Evolutionary conservation across 805 yeast genomes (phyloP).

Genomic region (Saccharomyces kudriavzevii): DNA sequence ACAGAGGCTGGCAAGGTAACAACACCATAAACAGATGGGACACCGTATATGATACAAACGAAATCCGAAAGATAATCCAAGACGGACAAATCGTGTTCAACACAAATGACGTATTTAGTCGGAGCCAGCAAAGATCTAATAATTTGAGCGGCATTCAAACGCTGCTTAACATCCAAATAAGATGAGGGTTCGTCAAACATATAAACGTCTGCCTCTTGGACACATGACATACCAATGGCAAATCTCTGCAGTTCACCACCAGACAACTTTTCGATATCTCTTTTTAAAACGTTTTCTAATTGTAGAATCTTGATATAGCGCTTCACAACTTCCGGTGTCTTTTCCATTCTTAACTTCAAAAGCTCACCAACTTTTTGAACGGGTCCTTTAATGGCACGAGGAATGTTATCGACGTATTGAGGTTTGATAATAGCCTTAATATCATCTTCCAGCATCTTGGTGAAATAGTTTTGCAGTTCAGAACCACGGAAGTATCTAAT

Average conservation of each 20-base stretch:
- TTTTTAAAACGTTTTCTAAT: conserved; percentile 62
- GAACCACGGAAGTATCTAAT: conserved; percentile 90
- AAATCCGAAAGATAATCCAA: conserved; percentile 94
- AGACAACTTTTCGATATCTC: conserved; percentile 84
- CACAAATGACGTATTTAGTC: conserved; percentile 83
- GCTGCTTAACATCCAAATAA: conserved; percentile 95
- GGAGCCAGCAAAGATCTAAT: conserved; percentile 78
- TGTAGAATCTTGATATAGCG: conserved; percentile 64
- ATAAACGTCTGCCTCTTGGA: conserved; percentile 89
- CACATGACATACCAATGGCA: conserved; percentile 95
- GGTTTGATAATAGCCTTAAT: conserved; percentile 97
- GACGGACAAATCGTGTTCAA: conserved; percentile 97
- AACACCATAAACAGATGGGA: conserved; percentile 97
- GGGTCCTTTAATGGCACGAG: conserved; percentile 91
- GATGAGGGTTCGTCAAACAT: conserved; percentile 99
- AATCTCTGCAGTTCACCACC: conserved; percentile 99
- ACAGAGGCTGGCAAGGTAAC: conserved; percentile 94
- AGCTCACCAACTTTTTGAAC: conserved; percentile 79
- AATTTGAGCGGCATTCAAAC: conserved; percentile 93
- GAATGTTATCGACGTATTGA: conserved; percentile 95
- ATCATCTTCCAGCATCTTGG: conserved; percentile 86
- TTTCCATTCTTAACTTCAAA: conserved; percentile 67
- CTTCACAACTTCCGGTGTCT: conserved; percentile 53
- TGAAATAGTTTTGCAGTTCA: conserved; percentile 92
- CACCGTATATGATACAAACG: conserved; percentile 94